phyloP scores from a whole-genome alignment of 495 filamentous ascomycete genomes.

The Podospora didyma region DNA sequence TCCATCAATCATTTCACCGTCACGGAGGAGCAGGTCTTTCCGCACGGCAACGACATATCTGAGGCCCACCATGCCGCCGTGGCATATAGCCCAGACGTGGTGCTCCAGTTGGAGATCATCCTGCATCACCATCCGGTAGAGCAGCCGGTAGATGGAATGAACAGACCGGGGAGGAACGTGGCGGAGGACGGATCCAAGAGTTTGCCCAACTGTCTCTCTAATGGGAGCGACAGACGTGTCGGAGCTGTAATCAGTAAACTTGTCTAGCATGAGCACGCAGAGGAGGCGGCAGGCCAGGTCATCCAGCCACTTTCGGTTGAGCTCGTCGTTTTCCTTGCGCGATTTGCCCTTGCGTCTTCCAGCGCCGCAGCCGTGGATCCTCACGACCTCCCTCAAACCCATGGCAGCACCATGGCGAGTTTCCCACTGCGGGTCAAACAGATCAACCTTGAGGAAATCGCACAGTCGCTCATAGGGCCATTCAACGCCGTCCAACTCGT shows the following conservation, averaged over 20 bases:
- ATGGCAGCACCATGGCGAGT: constrained; percentile 96
- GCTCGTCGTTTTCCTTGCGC: constrained; percentile 66
- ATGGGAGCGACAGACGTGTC: constrained; percentile 96
- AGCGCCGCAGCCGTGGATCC: constrained; percentile 89
- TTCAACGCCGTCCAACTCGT: constrained; percentile 72
- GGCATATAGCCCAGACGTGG: constrained; percentile 88
- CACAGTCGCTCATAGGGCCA: constrained; percentile 95
- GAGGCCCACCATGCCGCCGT: constrained; percentile 96
- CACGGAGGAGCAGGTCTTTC: constrained; percentile 81
- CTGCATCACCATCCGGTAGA: constrained; percentile 91
- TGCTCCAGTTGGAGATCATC: constrained; percentile 65
- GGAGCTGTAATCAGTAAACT: constrained; percentile 95
- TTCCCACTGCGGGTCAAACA: constrained; percentile 95
- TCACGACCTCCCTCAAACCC: constrained; percentile 86
- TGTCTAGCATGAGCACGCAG: constrained; percentile 94
- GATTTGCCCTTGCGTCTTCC: constrained; percentile 69
- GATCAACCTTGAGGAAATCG: constrained; percentile 85
- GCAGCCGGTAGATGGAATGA: constrained; percentile 69
- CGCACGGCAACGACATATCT: constrained; percentile 92
- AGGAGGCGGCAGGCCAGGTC: constrained; percentile 89
- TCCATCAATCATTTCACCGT: constrained; percentile 84
- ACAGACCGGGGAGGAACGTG: constrained; percentile 74
- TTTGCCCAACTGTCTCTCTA: constrained; percentile 94
- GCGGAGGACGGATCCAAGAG: constrained; percentile 79
- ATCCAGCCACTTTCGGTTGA: constrained; percentile 84